Evolutionary conservation across 768 basidiomycete species (phyloP), one percentile per base, ranked within the genome.

Genomic region (Psilocybe subaeruginosa): DNA sequence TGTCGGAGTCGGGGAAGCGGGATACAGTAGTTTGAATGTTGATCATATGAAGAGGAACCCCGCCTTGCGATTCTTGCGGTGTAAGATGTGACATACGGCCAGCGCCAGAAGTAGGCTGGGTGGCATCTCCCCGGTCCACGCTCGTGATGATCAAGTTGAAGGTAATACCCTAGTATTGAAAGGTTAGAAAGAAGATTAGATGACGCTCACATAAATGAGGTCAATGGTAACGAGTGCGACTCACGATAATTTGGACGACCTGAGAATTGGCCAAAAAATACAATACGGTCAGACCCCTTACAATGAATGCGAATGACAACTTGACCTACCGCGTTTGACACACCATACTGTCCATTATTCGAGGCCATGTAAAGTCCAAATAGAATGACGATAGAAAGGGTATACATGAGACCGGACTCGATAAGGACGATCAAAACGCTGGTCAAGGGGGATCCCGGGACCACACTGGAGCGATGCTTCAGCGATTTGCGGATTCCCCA

Each of bases 201-300:
- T 16, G 2, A 43, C 37, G n/a, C 14, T 12, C 11, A 43, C n/a
- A 43, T 2, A 43, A 7, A 12, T 5, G n/a, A 5, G n/a, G 4
- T 43, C 41, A 35, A 11, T 2, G 2, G 33, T 19, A 0, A 4
- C 0, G 4, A 11, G 12, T 19, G 14, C 1, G 54, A 64, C 73
- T 60, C 58, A 76, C 77, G 62, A 80, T 78, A 33, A 80, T 78
- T 64, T 80, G 79, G 2, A 79, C 76, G 33, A 79, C 70, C 76
- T 78, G 56, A 43, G n/a, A 43, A 5, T 5, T 43, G 3, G 11
- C 11, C 33, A 11, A 35, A 2, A 54, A 33, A 56, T 47, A 23
- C 2, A 23, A 23, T 2, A 23, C 19, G 31, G 55, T 30, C 27
- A 17, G 33, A 11, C 11, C 3, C 3, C 19, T 2, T 23, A 23